Conservation (phyloP, 768 basidiomycete genomes). For the Serendipita sp. region DNA sequence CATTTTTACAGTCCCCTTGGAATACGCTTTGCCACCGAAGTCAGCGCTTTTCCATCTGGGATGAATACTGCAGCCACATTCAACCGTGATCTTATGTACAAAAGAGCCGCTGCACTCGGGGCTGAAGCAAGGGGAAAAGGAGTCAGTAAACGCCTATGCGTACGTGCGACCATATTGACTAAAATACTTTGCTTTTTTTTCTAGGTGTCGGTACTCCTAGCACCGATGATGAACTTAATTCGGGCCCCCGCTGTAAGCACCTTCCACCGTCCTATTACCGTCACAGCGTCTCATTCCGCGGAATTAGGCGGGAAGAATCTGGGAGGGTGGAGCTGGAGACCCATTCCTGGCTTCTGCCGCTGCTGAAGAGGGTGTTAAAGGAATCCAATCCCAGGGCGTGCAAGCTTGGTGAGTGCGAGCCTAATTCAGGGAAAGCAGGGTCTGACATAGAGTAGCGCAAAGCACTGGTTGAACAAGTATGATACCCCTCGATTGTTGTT, state of each 20-base stretch:
- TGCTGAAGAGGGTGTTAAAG: slow-evolving; percentile 15
- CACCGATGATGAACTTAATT: slow-evolving; percentile 8
- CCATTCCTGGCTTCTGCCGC: slow-evolving; percentile 17
- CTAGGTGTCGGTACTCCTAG: neutral
- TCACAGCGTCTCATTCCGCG: neutral
- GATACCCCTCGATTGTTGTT: neutral
- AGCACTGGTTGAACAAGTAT: slow-evolving; percentile 14
- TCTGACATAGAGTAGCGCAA: slow-evolving; percentile 8
- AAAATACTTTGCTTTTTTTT: neutral
- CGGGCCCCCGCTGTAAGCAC: slow-evolving; percentile 14
- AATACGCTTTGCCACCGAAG: slow-evolving; percentile 7
- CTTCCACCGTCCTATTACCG: slow-evolving; percentile 12
- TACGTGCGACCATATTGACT: neutral
- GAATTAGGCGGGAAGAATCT: neutral
- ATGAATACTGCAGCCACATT: slow-evolving; percentile 15
- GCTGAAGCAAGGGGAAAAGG: slow-evolving; percentile 24
- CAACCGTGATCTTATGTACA: slow-evolving; percentile 21
- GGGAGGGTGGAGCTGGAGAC: slow-evolving; percentile 8
- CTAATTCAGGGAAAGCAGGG: too few species aligned
- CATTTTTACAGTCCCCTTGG: slow-evolving; percentile 7
- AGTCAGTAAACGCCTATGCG: slow-evolving; percentile 16
- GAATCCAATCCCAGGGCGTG: slow-evolving; percentile 15
- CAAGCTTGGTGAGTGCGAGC: slow-evolving; percentile 11
- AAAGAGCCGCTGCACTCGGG: slow-evolving; percentile 23
- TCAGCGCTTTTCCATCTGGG: slow-evolving; percentile 14